Base-by-base conservation (phyloP, 2,329 filamentous ascomycete species). In the Fusarium nurragi region DNA sequence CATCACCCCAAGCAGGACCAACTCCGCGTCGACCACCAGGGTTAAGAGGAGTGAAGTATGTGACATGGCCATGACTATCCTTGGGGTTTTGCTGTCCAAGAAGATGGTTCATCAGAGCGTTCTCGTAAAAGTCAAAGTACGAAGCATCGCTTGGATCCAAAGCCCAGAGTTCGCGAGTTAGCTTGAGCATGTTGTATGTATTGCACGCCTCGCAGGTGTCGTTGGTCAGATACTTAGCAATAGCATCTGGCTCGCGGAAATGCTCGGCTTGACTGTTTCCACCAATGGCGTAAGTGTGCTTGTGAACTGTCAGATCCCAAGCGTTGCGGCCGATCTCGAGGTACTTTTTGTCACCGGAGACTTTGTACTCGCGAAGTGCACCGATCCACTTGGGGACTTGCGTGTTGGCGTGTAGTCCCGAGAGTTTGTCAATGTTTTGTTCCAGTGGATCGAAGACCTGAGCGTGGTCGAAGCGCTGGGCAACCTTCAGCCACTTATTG, bases 131-230 rank as follows among this genome's bases (percentile, higher is more conserved):
- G 71, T 85, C 83, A 61, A 85, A 84, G 69, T 84, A 84, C 3
- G 50, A 60, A 2, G 73, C 70, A 18, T 73, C 73, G 1, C 62
- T 71, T 0, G 81, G 81, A 25, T 81, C 74, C 28, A 79, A 70
- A 2, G 76, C 71, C 79, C 80, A 86, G 6, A 86, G 75, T 52
- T 85, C 82, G 1, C 82, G 77, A 0, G 83, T 84, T 32, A 86
- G 71, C 67, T 85, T 85, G 41, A 85, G 79, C 83, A 85, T 86
- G 65, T 86, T 86, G 69, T 85, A 84, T 1, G 81, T 82, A 69
- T 85, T 85, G 72, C 83, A 85, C 3, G 77, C 77, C 71, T 86
- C 83, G 40, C 77, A 79, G 0, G 83, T 84, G 66, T 86, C 83
- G 0, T 73, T 66, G 5, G 71, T 71, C 12, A 86, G 73, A 48